Percentiles rank a stretch among this genome's conserved stretches.
These are phyloP conservation scores for Xylaria telfairii DNA, from an alignment of 495 filamentous ascomycete genomes.

Conservation along the genomic window DNA sequence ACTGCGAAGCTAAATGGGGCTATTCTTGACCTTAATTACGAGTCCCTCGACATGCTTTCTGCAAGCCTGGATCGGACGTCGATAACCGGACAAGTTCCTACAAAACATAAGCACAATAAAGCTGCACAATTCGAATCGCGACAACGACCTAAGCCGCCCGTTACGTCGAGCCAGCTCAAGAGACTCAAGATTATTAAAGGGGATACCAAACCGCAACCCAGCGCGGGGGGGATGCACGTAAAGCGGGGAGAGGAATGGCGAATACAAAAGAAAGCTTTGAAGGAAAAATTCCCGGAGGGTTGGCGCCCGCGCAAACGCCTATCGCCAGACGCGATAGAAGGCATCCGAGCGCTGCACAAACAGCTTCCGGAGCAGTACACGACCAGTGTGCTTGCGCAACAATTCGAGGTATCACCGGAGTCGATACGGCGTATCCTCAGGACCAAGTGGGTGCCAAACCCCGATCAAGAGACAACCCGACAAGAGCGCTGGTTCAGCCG, in stretches of 20 bases:
- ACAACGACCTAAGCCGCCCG: slow-evolving; percentile 13
- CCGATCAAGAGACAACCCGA: slow-evolving; percentile 65
- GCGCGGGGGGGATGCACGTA: neutral
- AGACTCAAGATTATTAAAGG: slow-evolving; percentile 32
- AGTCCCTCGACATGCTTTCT: slow-evolving; percentile 39
- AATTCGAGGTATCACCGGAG: slow-evolving; percentile 87
- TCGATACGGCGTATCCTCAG: slow-evolving; percentile 85
- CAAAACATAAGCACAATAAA: neutral
- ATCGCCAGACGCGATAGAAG: slow-evolving; percentile 87
- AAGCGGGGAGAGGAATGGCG: slow-evolving; percentile 63
- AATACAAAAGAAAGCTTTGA: slow-evolving; percentile 70
- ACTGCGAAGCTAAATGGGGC: slow-evolving; percentile 33
- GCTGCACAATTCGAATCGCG: neutral
- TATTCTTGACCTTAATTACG: slow-evolving; percentile 39
- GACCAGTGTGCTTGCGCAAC: slow-evolving; percentile 71
- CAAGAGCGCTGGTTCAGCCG: slow-evolving; percentile 77
- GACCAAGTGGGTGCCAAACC: slow-evolving; percentile 77
- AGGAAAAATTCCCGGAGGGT: slow-evolving; percentile 74
- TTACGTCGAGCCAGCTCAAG: slow-evolving; percentile 29
- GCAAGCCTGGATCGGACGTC: slow-evolving; percentile 19
- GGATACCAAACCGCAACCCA: neutral
- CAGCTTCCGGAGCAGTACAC: slow-evolving; percentile 78
- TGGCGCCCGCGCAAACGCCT: slow-evolving; percentile 86
- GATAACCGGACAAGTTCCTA: neutral
- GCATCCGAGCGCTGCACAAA: slow-evolving; percentile 78